A percentile compares a stretch with the other conserved stretches of the same genome.
These are phyloP conservation scores for Aspergillus sp. DNA, from an alignment of 2,329 filamentous ascomycete species.

Conservation along the genomic window DNA sequence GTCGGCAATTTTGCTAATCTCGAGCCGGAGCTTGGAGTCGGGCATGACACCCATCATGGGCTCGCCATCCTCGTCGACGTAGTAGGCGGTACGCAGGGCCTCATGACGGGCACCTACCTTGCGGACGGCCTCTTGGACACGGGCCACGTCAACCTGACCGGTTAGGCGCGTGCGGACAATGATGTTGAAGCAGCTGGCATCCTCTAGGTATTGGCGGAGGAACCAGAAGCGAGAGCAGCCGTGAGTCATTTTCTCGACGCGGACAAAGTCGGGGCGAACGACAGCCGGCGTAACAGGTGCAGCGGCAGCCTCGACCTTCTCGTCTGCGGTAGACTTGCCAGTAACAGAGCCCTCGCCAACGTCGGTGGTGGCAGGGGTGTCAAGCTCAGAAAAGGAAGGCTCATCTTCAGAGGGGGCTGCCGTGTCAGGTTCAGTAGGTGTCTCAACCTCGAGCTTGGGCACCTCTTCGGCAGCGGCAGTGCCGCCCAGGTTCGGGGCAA, in stretches of 20 bases:
- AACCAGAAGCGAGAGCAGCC: not conserved
- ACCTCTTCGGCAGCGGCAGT: not conserved
- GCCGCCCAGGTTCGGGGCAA: not conserved
- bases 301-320: not conserved
- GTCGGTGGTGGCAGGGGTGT: no score
- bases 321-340: not conserved
- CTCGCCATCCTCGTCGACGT: not conserved
- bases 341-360: not conserved
- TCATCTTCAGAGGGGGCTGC: no score
- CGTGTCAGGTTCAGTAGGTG: not conserved
- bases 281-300: not conserved
- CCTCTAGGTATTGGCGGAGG: conserved; percentile 10
- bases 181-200: conserved; percentile 20
- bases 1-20: not conserved
- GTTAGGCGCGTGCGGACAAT: not conserved
- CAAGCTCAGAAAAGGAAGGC: no score
- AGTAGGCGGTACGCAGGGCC: not conserved
- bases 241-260: not conserved
- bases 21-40: not conserved
- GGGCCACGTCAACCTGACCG: not conserved
- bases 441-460: not conserved
- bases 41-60: not conserved
- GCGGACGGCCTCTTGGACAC: not conserved
- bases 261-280: not conserved
- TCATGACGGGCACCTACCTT: not conserved